phyloP scores from a whole-genome alignment of 2,329 filamentous ascomycete genomes.

The Camptophora hylomeconis region DNA sequence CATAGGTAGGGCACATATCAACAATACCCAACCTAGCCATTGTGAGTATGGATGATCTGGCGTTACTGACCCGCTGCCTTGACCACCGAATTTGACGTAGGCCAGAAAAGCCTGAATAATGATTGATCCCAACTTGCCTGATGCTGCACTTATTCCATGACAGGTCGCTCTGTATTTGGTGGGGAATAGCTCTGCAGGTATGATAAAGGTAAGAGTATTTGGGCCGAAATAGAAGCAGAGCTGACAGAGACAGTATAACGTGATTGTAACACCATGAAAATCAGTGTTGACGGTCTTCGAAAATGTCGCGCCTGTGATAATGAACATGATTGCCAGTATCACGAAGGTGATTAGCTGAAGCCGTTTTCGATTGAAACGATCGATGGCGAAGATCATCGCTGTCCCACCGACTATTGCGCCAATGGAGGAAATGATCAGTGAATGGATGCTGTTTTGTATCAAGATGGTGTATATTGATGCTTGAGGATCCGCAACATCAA shows the following conservation, averaged over 20 bases:
- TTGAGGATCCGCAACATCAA: background rate
- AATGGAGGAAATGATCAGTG: constrained; percentile 1
- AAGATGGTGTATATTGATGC: constrained; percentile 1
- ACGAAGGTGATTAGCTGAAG: background rate
- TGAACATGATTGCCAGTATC: background rate
- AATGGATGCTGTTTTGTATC: constrained; percentile 2
- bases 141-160: constrained; percentile 25
- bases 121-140: constrained; percentile 25
- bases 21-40: constrained; percentile 3
- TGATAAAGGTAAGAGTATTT: constrained; percentile 26
- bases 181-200: constrained; percentile 26
- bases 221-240: constrained; percentile 20
- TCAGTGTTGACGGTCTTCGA: background rate
- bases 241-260: constrained; percentile 1
- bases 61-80: background rate
- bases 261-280: background rate
- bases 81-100: constrained; percentile 1
- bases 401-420: background rate
- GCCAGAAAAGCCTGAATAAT: constrained; percentile 36
- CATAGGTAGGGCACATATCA: constrained; percentile 3
- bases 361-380: constrained; percentile 1
- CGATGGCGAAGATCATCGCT: background rate
- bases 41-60: background rate
- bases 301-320: constrained; percentile 1
- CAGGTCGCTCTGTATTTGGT: constrained; percentile 24